Base-by-base conservation (phyloP, 331 rosid genomes). In the Malus hybrid region DNA sequence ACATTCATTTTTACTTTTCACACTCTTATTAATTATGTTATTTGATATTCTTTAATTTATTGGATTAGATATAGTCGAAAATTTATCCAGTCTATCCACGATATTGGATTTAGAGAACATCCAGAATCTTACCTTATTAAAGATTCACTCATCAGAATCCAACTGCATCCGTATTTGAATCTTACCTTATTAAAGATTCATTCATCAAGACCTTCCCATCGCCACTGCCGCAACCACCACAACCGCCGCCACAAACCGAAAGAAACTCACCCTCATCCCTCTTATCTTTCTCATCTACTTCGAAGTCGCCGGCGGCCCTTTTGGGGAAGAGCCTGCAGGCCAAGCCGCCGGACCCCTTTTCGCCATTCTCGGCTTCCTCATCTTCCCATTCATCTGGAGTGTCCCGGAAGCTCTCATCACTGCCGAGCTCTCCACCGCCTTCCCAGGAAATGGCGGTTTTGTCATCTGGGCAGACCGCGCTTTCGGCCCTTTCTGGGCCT, bases 351-450 rank as follows among this genome's bases (percentile, higher is more conserved):
- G 97, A 0, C 97, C 97, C 3, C 85, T 93, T 18, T 75, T 87
- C 0, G 93, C 96, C 50, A 80, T 91, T 32, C 57, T 93, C 11
- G 97, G 98, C 33, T 93, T 89, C 82, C 39, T 86, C 11, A 15
- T 90, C 36, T 93, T 93, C 81, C 98, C 98, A 4, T 93, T 91
- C 83, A 84, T 91, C 18, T 91, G 97, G 98, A 89, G 97, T 46
- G 76, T 93, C 4, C 96, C 96, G 1, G 97, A 93, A 69, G 93
- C 97, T 0, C 90, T 93, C 28, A 79, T 93, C 72, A 91, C 96
- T 9, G 93, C 98, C 0, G 97, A 93, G 74, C 80, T 93, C 32
- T 82, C 96, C 83, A 90, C 98, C 18, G 62, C 96, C 24, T 93
- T 85, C 60, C 98, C 96, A 1, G 98, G 97, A 2, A 91, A 91